Percentiles rank a stretch among this genome's conserved stretches.
These are phyloP conservation scores for Apostasia shenzhenica DNA, from an alignment of 106 monocot species.

Conservation along the genomic window DNA sequence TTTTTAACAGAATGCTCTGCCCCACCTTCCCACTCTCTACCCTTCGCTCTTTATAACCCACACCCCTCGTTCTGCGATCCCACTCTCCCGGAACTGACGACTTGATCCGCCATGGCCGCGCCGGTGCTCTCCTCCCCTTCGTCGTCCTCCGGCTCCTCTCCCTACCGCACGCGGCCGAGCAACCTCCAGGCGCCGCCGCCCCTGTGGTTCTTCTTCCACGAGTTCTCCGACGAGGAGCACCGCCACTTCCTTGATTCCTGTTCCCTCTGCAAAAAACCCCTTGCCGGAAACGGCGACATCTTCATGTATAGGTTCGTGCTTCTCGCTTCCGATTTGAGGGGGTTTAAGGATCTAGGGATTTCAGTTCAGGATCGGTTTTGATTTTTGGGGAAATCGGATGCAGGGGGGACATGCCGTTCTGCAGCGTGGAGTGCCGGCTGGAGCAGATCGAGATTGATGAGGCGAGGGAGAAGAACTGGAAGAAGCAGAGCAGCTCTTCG, in stretches of 20 bases:
- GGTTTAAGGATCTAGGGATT: too few species aligned
- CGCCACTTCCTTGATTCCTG: conserved; percentile 68
- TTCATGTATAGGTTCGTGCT: conserved; percentile 77
- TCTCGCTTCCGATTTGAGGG: background rate
- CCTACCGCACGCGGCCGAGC: background rate
- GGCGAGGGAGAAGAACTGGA: conserved; percentile 5
- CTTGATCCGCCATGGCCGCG: too few species aligned
- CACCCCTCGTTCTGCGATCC: too few species aligned
- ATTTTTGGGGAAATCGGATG: background rate
- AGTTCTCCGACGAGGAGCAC: conserved; percentile 12
- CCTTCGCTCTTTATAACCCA: too few species aligned
- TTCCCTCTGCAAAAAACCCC: conserved; percentile 62
- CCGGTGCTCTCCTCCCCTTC: background rate
- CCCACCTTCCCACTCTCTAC: too few species aligned
- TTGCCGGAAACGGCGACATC: conserved; percentile 57
- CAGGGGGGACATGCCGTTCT: conserved; percentile 50
- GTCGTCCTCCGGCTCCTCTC: background rate
- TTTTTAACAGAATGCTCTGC: too few species aligned
- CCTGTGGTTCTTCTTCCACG: conserved; percentile 13
- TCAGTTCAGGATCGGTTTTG: background rate
- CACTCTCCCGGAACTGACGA: too few species aligned
- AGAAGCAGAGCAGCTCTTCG: background rate
- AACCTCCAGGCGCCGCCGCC: background rate
- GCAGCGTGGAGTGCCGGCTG: conserved; percentile 46
- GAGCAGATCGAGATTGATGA: conserved; percentile 59